A percentile compares a stretch with the other conserved stretches of the same genome.
phyloP scores from a whole-genome alignment of 1,139 yeast species.

The Suzukiozyma palmioleophila region DNA sequence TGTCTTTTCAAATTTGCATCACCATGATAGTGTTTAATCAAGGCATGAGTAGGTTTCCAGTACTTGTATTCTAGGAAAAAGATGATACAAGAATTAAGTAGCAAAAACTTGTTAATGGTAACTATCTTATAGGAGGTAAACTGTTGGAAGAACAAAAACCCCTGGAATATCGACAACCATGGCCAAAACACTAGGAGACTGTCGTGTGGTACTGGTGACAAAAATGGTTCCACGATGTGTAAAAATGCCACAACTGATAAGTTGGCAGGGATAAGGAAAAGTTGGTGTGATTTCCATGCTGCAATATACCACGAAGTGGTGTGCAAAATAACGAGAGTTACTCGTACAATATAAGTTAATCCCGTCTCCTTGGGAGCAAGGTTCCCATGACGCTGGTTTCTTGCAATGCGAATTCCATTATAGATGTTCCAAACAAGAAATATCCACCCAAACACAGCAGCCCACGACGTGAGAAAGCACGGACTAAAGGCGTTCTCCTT shows the following conservation, averaged over 20 bases:
- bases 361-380: constrained; percentile 27
- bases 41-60: constrained; percentile 29
- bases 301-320: background rate
- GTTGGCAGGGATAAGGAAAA: background rate
- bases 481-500: constrained; percentile 58
- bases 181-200: constrained; percentile 44
- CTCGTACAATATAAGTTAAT: constrained; percentile 6
- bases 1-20: constrained; percentile 4
- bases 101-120: constrained; percentile 15
- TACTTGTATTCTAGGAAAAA: constrained; percentile 20
- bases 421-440: constrained; percentile 18
- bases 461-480: constrained; percentile 34
- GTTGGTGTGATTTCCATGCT: background rate
- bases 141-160: constrained; percentile 24
- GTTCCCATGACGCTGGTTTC: constrained; percentile 14
- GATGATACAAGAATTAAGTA: constrained; percentile 17
- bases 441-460: constrained; percentile 6
- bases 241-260: constrained; percentile 28
- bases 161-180: constrained; percentile 17
- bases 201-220: constrained; percentile 29
- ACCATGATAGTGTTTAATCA: constrained; percentile 13
- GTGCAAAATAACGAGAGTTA: background rate
- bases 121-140: constrained; percentile 8
- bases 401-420: constrained; percentile 13
- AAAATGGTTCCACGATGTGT: constrained; percentile 36